Evolutionary conservation across 495 filamentous ascomycete genomes (phyloP).

Genomic region (Lophiotrema nucula): DNA sequence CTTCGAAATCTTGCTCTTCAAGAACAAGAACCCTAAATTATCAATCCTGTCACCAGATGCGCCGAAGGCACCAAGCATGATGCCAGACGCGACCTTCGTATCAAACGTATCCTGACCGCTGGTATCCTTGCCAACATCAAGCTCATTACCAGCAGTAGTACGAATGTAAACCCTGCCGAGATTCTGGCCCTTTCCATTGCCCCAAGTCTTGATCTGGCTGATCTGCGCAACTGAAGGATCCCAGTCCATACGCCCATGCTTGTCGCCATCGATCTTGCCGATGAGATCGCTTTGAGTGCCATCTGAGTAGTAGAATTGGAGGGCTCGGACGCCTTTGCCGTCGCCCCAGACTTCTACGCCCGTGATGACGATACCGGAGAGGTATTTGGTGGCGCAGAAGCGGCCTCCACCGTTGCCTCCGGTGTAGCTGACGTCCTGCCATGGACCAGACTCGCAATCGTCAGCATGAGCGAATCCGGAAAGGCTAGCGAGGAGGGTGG

Average conservation of each 20-base stretch:
- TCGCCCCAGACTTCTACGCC: slow-evolving; percentile 22
- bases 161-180: slow-evolving; percentile 18
- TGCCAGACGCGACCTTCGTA: slow-evolving; percentile 7
- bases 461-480: not conserved
- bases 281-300: slow-evolving; percentile 7
- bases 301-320: slow-evolving; percentile 28
- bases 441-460: slow-evolving; percentile 10
- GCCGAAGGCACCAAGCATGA: slow-evolving; percentile 22
- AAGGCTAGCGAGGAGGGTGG: slow-evolving; percentile 1
- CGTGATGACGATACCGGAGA: slow-evolving; percentile 12
- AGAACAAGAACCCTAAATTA: slow-evolving; percentile 12
- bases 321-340: slow-evolving; percentile 5
- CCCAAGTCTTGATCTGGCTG: slow-evolving; percentile 20
- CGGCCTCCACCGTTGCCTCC: slow-evolving; percentile 1
- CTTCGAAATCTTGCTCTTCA: slow-evolving; percentile 12
- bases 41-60: not conserved
- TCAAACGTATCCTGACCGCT: slow-evolving; percentile 16
- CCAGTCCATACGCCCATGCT: slow-evolving; percentile 16
- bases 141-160: slow-evolving; percentile 8
- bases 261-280: slow-evolving; percentile 18
- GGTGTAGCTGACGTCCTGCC: not conserved
- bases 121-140: slow-evolving; percentile 27
- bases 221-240: slow-evolving; percentile 8
- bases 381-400: slow-evolving; percentile 21
- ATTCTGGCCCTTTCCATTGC: slow-evolving; percentile 9